phyloP scores from a whole-genome alignment of 371 early-diverging fungal species.

The Mucor indicus region DNA sequence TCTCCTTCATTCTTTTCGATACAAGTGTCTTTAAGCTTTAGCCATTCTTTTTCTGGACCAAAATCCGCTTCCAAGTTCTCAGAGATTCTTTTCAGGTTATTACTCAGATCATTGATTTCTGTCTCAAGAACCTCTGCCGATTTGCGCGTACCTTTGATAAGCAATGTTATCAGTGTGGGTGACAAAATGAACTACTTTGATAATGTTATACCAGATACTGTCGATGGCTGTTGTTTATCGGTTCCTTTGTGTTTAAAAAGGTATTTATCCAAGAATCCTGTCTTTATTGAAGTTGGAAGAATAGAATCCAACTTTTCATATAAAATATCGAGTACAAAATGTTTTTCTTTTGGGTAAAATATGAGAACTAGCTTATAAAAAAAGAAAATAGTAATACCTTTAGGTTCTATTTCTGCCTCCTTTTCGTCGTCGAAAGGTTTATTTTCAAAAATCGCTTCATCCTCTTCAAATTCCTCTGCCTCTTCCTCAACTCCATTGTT shows the following conservation, averaged over 20 bases:
- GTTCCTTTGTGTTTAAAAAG: constrained; percentile 1
- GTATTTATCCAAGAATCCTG: constrained; percentile 8
- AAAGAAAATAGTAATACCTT: too few species aligned
- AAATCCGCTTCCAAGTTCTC: constrained; percentile 56
- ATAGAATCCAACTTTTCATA: constrained; percentile 19
- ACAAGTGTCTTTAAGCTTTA: constrained; percentile 67
- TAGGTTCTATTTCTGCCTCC: neutral
- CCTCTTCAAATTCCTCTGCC: constrained; percentile 10
- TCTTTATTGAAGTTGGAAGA: constrained; percentile 14
- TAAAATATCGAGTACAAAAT: constrained; percentile 3
- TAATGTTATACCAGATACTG: too few species aligned
- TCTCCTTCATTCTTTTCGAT: constrained; percentile 68
- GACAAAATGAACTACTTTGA: too few species aligned
- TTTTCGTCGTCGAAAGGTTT: constrained; percentile 1
- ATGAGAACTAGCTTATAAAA: too few species aligned
- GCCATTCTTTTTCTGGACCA: constrained; percentile 60
- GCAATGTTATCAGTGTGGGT: too few species aligned
- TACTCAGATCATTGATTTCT: constrained; percentile 29
- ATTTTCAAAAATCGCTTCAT: neutral
- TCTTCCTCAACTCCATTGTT: constrained; percentile 13
- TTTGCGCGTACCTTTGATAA: constrained; percentile 34
- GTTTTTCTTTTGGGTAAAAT: constrained; percentile 8
- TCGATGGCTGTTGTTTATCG: too few species aligned
- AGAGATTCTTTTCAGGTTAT: constrained; percentile 34
- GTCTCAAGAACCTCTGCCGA: constrained; percentile 34